Conservation (phyloP, 2,329 filamentous ascomycete species). For the Aspergillus sp. region DNA sequence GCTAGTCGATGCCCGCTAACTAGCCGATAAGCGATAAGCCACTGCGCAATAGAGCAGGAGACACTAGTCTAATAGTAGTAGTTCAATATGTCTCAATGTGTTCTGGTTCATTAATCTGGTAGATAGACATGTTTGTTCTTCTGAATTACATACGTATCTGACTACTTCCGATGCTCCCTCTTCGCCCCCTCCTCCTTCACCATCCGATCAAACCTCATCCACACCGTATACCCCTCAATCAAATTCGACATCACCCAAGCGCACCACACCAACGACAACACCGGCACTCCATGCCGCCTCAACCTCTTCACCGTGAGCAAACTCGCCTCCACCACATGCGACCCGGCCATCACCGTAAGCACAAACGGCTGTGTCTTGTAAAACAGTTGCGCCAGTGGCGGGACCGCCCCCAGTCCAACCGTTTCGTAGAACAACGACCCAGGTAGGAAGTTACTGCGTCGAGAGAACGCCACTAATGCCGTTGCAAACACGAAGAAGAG, state of each 20-base stretch:
- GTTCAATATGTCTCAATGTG: too few species aligned
- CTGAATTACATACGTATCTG: too few species aligned
- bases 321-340: slow-evolving; percentile 68
- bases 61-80: too few species aligned
- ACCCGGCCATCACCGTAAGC: slow-evolving; percentile 59
- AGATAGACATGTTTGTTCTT: neutral
- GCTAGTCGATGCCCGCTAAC: slow-evolving; percentile 9
- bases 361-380: slow-evolving; percentile 62
- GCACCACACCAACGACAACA: slow-evolving; percentile 54
- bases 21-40: neutral
- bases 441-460: slow-evolving; percentile 55
- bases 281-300: slow-evolving; percentile 54
- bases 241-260: slow-evolving; percentile 55
- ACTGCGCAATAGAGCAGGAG: too few species aligned
- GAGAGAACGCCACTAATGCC: slow-evolving; percentile 56
- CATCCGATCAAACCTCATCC: slow-evolving; percentile 49
- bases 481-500: slow-evolving; percentile 59
- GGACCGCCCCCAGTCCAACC: slow-evolving; percentile 55
- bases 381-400: slow-evolving; percentile 61
- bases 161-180: slow-evolving; percentile 30
- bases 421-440: slow-evolving; percentile 54
- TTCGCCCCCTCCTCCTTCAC: slow-evolving; percentile 45
- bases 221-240: slow-evolving; percentile 56
- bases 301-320: slow-evolving; percentile 50
- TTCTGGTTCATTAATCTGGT: too few species aligned